Conservation (phyloP, 345 rosid genomes). For the Citrus sp. region DNA sequence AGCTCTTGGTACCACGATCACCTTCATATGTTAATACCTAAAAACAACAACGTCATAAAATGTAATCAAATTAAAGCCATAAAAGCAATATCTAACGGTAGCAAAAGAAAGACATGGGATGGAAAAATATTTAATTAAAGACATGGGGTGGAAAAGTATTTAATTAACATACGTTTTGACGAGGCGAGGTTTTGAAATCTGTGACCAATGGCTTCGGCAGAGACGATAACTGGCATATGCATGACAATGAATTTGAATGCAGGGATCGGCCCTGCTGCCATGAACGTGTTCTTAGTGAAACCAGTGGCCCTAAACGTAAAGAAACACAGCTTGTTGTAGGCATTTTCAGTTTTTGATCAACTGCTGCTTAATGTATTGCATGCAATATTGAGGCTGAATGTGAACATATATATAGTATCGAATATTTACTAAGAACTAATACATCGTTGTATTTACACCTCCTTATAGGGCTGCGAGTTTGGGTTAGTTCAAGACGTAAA, state of each 20-base stretch:
- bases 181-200: neutral
- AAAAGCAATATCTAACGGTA: neutral
- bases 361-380: neutral
- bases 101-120: neutral
- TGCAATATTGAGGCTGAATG: neutral
- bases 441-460: too few species aligned
- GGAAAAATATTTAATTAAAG: too few species aligned
- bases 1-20: neutral
- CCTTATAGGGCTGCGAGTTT: too few species aligned
- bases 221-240: neutral
- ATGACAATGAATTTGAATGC: neutral
- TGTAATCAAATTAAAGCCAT: neutral
- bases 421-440: too few species aligned
- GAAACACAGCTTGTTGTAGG: neutral
- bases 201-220: neutral
- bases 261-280: neutral
- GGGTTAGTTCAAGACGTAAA: too few species aligned
- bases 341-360: neutral
- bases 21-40: neutral
- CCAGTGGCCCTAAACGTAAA: neutral
- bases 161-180: neutral
- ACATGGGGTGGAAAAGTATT: too few species aligned
- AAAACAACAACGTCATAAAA: neutral
- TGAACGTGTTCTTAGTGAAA: neutral
- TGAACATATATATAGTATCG: too few species aligned